Evolutionary conservation across 2,329 filamentous ascomycete genomes (phyloP), one percentile per base, ranked within the genome.

Genomic region (Aspergillus quadrilineatus): DNA sequence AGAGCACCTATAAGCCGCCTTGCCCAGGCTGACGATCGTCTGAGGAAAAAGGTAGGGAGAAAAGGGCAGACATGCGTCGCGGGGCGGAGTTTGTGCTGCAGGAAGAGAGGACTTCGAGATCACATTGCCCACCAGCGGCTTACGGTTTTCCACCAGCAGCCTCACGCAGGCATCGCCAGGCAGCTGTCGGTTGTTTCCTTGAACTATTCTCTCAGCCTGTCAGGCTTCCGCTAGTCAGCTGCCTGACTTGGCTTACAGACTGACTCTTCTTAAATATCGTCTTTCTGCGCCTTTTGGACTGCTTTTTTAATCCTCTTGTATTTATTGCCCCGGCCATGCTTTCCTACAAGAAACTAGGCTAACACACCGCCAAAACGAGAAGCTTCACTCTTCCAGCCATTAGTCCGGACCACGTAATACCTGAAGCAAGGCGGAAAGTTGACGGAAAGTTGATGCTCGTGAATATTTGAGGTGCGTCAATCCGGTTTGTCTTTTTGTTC

Each of bases 391-490:
- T 10, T n/a, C 14, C 56, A 39, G 34, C 56, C 51, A 55, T 55
- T 56, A 47, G 17, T 32, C 30, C 41, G 30, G 39, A 42, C 44
- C 22, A 36, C 46, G 39, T 36, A 50, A 50, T 28, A 29, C 12
- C 12, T 37, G 2, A 56, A 32, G 57, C 53, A 59, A 59, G 57
- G 57, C 52, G 50, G 49, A 47, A 46, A 43, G 46, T 47, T 50
- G 41, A 44, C 22, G 32, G 48, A 47, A 46, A 43, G 47, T 48
- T 51, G 41, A 44, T n/a, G 34, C 8, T 22, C 50, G 44, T 44
- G 52, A 32, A 15, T 37, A 46, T 53, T 41, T 45, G 32, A 41
- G 41, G 50, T 53, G 34, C 43, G 43, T 26, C 43, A 47, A 30
- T 47, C 32, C 50, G 37, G 41, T 32, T 39, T 42, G 29, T 26